A percentile compares a stretch with the other conserved stretches of the same genome.
phyloP scores from a whole-genome alignment of 1,139 yeast genomes.

The Petasospora rhodanensis region DNA sequence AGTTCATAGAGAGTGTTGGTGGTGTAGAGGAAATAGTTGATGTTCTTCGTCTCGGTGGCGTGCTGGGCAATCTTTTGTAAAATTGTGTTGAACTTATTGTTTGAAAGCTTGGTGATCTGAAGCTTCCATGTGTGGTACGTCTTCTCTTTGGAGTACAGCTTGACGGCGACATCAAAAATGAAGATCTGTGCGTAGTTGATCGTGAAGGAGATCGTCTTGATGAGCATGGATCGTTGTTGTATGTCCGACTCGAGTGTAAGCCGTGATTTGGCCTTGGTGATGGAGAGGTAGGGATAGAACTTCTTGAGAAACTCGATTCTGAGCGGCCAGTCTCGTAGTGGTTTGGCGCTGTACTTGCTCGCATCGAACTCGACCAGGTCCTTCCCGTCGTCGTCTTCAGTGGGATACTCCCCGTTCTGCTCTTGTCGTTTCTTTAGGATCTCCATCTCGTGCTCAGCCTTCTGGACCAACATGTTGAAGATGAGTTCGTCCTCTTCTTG shows the following conservation, averaged over 20 bases:
- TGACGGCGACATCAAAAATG: slow-evolving; percentile 11
- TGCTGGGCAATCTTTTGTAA: slow-evolving; percentile 7
- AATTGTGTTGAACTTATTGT: slow-evolving; percentile 20
- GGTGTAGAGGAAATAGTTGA: slow-evolving; percentile 17
- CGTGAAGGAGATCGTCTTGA: slow-evolving; percentile 18
- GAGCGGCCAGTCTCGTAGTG: slow-evolving; percentile 18
- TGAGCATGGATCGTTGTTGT: slow-evolving; percentile 5
- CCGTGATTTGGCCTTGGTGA: slow-evolving; percentile 11
- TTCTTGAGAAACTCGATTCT: slow-evolving; percentile 18
- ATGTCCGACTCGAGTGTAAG: slow-evolving; percentile 13
- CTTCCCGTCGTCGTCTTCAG: slow-evolving; percentile 2
- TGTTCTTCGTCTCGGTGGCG: slow-evolving; percentile 12
- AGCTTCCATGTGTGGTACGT: slow-evolving; percentile 15
- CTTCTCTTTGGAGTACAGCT: slow-evolving; percentile 8
- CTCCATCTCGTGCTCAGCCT: slow-evolving; percentile 1
- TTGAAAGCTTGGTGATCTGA: slow-evolving; percentile 12
- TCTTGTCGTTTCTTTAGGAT: slow-evolving; percentile 1
- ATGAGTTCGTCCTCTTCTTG: slow-evolving; percentile 17
- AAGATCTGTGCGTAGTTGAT: slow-evolving; percentile 11
- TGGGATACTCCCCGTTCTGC: neutral
- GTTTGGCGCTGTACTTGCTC: slow-evolving; percentile 12
- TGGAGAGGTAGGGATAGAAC: slow-evolving; percentile 19
- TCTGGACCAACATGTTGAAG: slow-evolving; percentile 10
- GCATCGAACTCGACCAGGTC: slow-evolving; percentile 9
- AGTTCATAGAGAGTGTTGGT: slow-evolving; percentile 18